Evolutionary conservation across 1,284 basidiomycete genomes (phyloP).

Genomic region (Marasmius fiardii): DNA sequence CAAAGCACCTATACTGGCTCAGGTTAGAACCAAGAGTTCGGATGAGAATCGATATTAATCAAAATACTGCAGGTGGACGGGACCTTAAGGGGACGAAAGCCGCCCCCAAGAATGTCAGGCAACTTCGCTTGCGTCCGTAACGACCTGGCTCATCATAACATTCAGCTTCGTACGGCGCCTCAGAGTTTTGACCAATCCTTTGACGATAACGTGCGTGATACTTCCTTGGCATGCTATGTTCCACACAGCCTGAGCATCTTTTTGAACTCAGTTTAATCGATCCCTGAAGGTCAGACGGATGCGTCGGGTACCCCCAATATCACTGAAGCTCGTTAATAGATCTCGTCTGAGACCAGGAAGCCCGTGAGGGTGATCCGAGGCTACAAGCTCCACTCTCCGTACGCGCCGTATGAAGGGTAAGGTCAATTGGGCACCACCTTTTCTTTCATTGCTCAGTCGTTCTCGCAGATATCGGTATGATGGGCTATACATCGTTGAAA

Average conservation of each 20-base stretch:
- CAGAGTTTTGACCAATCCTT: conserved; percentile 80
- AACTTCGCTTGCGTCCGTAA: background rate
- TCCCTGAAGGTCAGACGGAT: conserved; percentile 50
- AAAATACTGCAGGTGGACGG: conserved; percentile 56
- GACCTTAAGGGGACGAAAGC: conserved; percentile 77
- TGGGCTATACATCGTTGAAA: conserved; percentile 76
- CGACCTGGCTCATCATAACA: background rate
- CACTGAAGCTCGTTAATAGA: conserved; percentile 32
- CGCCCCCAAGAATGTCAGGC: conserved; percentile 71
- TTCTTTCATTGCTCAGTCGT: conserved; percentile 2
- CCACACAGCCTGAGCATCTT: conserved; percentile 1
- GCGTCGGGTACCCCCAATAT: background rate
- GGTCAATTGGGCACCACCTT: conserved; percentile 11
- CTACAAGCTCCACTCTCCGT: conserved; percentile 67
- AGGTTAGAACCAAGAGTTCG: conserved; percentile 32
- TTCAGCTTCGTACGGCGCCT: conserved; percentile 76
- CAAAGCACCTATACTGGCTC: conserved; percentile 74
- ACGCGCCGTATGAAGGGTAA: conserved; percentile 71
- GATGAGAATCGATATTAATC: background rate
- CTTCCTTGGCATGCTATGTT: background rate
- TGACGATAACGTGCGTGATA: conserved; percentile 47
- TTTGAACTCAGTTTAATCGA: conserved; percentile 48
- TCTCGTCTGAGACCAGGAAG: conserved; percentile 66
- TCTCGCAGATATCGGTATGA: conserved; percentile 74
- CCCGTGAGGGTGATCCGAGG: conserved; percentile 74